Evolutionary conservation across 2,329 filamentous ascomycete species (phyloP), one percentile per base, ranked within the genome.

Genomic region (Alternaria sp.): DNA sequence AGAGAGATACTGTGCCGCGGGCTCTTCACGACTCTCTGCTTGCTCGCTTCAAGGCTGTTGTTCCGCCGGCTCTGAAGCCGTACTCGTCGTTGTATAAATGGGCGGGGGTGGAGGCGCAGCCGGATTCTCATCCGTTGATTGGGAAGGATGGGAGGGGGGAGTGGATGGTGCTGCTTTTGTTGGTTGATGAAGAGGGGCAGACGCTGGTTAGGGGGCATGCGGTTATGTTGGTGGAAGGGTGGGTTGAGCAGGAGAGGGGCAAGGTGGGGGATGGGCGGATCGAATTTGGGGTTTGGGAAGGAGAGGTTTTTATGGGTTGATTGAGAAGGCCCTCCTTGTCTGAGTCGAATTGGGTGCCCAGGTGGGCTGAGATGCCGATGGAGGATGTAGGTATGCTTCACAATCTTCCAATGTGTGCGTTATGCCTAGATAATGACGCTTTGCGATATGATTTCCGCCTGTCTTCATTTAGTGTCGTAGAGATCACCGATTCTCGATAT

Each of bases 81-180:
- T 62, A 33, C 8, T 53, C 55, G 7, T 63, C 49, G 5, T 2
- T 71, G 3, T 71, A 72, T 41, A 60, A 28, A 8, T 63, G 66
- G 50, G 30, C 44, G 3, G 65, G 64, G 5, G 28, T 45, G 3
- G 62, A 62, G n/a, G 60, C 62, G 9, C 69, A 71, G 46, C 70
- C 70, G 3, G 53, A 66, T 8, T 46, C 60, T 58, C 70, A 71
- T 55, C 68, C 69, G 3, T 4, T 41, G 12, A 71, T 71, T 41
- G 60, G 58, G 1, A 45, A 55, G 1, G 61, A 58, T 4, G 46
- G 56, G 7, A 60, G 55, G 15, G 67, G 64, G 3, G 37, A 58
- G 21, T 71, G 65, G 65, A 51, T 68, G 61, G 33, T 62, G n/a
- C 41, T 53, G 49, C 21, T 64, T 37, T 47, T 60, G 23, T 18